Base-by-base conservation (phyloP, 2,329 filamentous ascomycete genomes). In the Tolypocladium endophyticum region DNA sequence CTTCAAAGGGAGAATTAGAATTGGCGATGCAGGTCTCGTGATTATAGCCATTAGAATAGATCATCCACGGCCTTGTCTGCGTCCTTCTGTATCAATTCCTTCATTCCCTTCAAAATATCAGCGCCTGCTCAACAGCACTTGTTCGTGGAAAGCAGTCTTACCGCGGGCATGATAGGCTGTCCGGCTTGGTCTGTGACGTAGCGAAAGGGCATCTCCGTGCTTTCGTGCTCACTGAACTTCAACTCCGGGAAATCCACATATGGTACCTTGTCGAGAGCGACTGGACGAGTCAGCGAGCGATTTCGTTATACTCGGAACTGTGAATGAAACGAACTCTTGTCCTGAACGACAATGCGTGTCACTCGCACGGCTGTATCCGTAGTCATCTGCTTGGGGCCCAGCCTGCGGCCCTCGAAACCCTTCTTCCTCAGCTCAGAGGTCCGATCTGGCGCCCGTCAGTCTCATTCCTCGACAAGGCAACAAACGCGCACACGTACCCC, bases 291-390 rank as follows among this genome's bases (percentile, higher is more conserved):
- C 39, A 62, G 59, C n/a, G 8, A 20, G 30, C 2, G 1, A 23
- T 36, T 8, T 20, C 16, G 0, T n/a, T n/a, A 23, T 4, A 18
- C 25, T 25, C 16, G 16, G 50, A 2, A 3, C 16, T 4, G n/a
- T 39, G 41, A 14, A 50, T 43, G 23, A 23, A 52, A 70, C 82
- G 64, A 74, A 95, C 92, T 83, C 77, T 88, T 88, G 64, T 92
- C 85, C 69, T 96, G 89, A 14, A 92, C 86, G 7, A 97, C 89
- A 66, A 95, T 87, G 64, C 94, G 85, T 38, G 94, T 97, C 53
- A 97, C 93, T 65, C 94, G 84, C 57, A 97, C 94, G 5, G 94
- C 94, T 25, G 94, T 99, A 72, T 99, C 94, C 5, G 94, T 99
- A 3, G 94, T 97, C 93, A 99, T 97, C 75, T 99, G 94, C 67